Evolutionary conservation across 176 grass and related monocot species (phyloP), one percentile per base, ranked within the genome.

Genomic region (Paspalum vaginatum): DNA sequence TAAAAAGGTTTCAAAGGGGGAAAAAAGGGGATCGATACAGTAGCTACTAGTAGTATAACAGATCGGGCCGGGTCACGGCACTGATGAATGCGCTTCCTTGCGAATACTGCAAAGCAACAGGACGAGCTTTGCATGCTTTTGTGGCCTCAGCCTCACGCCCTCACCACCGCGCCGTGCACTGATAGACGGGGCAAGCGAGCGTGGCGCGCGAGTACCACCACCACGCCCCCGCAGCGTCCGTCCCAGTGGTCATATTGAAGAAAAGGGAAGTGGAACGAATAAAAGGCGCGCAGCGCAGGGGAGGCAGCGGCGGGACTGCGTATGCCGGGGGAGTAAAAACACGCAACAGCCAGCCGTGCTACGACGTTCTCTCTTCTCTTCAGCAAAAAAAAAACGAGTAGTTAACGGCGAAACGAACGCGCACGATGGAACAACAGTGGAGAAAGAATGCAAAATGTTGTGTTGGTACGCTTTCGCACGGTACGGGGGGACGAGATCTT

Each of bases 301-400:
- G 2, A 32, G 32, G 32, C 32, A 32, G n/a, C n/a, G n/a, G n/a
- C n/a, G n/a, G n/a, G n/a, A n/a, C n/a, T n/a, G n/a, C n/a, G n/a
- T n/a, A n/a, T n/a, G n/a, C n/a, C n/a, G n/a, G n/a, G n/a, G n/a
- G n/a, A n/a, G n/a, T n/a, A n/a, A 26, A 41, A 44, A 77, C 72
- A 59, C 54, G 44, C 37, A 67, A 79, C 77, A 67, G 42, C 61
- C 77, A 6, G 75, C 25, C 75, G 75, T 65, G 75, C 59, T 8
- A 64, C 75, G 53, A n/a, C n/a, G n/a, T n/a, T n/a, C n/a, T n/a
- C n/a, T n/a, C n/a, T n/a, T n/a, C n/a, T n/a, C n/a, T n/a, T n/a
- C n/a, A n/a, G n/a, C n/a, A n/a, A n/a, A n/a, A n/a, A n/a, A n/a
- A n/a, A n/a, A n/a, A n/a, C n/a, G n/a, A n/a, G n/a, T n/a, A n/a